Evolutionary conservation across 2,329 filamentous ascomycete genomes (phyloP), one percentile per base, ranked within the genome.

Genomic region (Alternaria arborescens): DNA sequence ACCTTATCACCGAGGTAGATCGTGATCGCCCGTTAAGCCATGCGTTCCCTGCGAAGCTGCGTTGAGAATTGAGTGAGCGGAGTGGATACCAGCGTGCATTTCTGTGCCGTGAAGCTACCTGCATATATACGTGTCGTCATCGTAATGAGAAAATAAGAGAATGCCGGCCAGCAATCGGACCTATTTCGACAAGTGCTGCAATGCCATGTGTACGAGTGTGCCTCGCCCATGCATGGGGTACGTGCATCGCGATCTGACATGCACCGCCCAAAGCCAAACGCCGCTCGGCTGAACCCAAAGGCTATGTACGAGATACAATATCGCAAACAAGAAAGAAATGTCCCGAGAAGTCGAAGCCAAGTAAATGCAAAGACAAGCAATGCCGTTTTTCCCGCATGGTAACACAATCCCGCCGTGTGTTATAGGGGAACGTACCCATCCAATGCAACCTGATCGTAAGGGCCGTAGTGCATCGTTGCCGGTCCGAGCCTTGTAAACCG

Each of bases 91-190:
- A 52, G 50, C 48, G 50, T 65, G 62, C 64, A 58, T 65, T 65
- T 24, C 53, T 62, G 66, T 64, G 62, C 56, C 44, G 61, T 60
- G 61, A 62, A 51, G 38, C 57, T 52, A 46, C 52, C 58, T 56
- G 68, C 61, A 60, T 71, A 70, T 65, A 64, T 71, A 70, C 67
- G 67, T 70, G 69, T 73, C 68, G 66, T 66, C 66, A 54, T 62
- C n/a, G 60, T 36, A 66, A 65, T 55, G 51, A 64, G 67, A 62
- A 64, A 16, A 62, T 43, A 60, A 57, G 44, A 28, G 16, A 58
- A 47, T 60, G 47, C 58, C 53, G 30, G 47, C 34, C 53, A 41
- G 53, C 44, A 54, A 57, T 53, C 63, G 52, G 52, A 46, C 52
- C 32, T 60, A 51, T 50, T 61, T 48, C 55, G 53, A 67, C 61